Conservation (phyloP, 116 monocot genomes). For the Thalassia testudinum region DNA sequence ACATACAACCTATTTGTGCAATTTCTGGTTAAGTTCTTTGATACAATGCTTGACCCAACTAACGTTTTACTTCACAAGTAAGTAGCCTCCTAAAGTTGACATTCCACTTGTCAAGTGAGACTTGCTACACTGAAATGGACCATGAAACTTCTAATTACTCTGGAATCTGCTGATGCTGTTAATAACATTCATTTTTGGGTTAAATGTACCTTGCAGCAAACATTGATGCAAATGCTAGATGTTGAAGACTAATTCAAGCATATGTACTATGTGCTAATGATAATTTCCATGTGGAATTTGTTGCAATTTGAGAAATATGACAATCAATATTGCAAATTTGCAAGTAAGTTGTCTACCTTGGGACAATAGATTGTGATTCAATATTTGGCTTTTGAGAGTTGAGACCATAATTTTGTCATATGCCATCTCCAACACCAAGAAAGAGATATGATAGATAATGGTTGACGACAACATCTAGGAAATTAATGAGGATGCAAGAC, state of each 20-base stretch:
- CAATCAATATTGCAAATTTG: not conserved
- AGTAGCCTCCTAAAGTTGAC: constrained; percentile 19
- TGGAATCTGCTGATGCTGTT: constrained; percentile 3
- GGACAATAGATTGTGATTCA: constrained; percentile 18
- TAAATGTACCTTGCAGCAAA: constrained; percentile 28
- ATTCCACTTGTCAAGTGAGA: constrained; percentile 68
- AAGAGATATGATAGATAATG: too few species aligned
- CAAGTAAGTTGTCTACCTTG: constrained; percentile 1
- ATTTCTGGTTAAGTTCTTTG: constrained; percentile 28
- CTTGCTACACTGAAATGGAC: constrained; percentile 54
- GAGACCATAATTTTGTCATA: too few species aligned
- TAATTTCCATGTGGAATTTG: constrained; percentile 64
- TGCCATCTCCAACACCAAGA: too few species aligned
- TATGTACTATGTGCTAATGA: constrained; percentile 67
- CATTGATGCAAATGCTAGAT: constrained; percentile 30
- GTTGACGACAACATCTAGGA: too few species aligned
- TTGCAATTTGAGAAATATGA: constrained; percentile 20
- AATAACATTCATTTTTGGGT: constrained; percentile 34
- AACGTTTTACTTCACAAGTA: constrained; percentile 51
- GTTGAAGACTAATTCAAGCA: constrained; percentile 72
- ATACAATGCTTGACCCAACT: constrained; percentile 65
- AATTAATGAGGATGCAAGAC: too few species aligned
- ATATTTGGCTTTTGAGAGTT: constrained; percentile 53
- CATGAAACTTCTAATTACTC: constrained; percentile 31
- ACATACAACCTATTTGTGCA: constrained; percentile 35